Conservation (phyloP, 2,329 filamentous ascomycete genomes). For the Mycosphaerella arachidis region DNA sequence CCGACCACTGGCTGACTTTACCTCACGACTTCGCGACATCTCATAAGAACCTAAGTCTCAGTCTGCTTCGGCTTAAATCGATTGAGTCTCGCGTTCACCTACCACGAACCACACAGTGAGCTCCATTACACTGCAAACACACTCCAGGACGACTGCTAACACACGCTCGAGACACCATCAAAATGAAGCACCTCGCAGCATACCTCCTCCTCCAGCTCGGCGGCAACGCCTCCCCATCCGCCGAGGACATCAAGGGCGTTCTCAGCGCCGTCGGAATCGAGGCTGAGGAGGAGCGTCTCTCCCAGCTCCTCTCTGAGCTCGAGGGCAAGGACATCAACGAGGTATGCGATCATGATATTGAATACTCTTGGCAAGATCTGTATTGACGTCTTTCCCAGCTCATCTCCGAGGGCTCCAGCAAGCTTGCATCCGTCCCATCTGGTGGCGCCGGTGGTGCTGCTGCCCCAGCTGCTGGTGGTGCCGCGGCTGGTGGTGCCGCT, state of each 20-base stretch:
- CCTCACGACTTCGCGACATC: constrained; percentile 5
- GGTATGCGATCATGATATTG: constrained; percentile 52
- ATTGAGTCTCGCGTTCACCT: constrained; percentile 89
- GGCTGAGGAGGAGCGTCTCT: constrained; percentile 80
- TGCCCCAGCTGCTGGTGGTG: constrained; percentile 65
- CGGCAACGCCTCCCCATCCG: constrained; percentile 86
- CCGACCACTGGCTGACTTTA: not conserved
- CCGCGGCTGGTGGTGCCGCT: constrained; percentile 64
- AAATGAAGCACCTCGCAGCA: constrained; percentile 99
- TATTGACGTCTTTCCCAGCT: constrained; percentile 53
- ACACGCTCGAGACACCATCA: constrained; percentile 39
- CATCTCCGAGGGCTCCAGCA: constrained; percentile 81
- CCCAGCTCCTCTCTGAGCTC: constrained; percentile 84
- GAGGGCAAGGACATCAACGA: constrained; percentile 87
- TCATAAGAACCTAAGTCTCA: constrained; percentile 83
- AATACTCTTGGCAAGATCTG: not conserved
- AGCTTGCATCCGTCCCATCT: constrained; percentile 96
- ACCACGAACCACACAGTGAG: constrained; percentile 20
- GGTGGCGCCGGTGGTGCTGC: constrained; percentile 74
- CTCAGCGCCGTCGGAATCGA: constrained; percentile 94
- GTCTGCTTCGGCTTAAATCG: constrained; percentile 99
- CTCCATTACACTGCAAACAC: not conserved
- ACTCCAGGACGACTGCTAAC: constrained; percentile 2
- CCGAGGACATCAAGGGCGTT: constrained; percentile 79
- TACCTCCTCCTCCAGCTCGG: constrained; percentile 95